phyloP scores from a whole-genome alignment of 305 asterid species.

The Fraxinus angustifolia region DNA sequence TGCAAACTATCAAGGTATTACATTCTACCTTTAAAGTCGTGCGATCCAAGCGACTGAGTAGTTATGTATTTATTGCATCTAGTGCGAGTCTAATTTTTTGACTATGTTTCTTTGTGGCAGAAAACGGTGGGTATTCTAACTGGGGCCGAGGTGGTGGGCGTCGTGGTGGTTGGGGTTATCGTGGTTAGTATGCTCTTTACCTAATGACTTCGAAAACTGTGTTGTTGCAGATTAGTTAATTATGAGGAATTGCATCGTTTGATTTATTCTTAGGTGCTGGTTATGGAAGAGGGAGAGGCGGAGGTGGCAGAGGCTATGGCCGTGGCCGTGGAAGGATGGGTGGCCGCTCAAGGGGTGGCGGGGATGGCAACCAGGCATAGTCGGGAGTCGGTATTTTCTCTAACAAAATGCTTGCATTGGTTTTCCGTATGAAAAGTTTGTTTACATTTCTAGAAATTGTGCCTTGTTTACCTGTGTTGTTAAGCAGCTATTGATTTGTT shows the following conservation, averaged over 20 bases:
- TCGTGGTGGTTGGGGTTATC: constrained; percentile 52
- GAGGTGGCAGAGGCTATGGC: constrained; percentile 56
- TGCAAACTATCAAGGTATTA: neutral
- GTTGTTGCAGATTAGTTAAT: neutral
- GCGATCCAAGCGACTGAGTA: neutral
- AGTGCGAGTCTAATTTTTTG: neutral
- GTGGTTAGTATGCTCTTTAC: constrained; percentile 41
- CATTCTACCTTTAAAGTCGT: neutral
- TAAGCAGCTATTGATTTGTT: constrained; percentile 31
- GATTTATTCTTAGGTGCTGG: constrained; percentile 31
- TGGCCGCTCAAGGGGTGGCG: constrained; percentile 44
- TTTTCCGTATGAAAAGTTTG: constrained; percentile 36
- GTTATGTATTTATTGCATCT: constrained; percentile 9
- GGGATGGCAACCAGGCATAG: constrained; percentile 48
- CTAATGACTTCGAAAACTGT: neutral
- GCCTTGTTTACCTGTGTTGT: constrained; percentile 30
- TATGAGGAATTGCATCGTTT: neutral
- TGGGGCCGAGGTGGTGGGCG: constrained; percentile 56
- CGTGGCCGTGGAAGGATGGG: constrained; percentile 64
- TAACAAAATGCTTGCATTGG: constrained; percentile 35
- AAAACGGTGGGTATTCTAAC: constrained; percentile 46
- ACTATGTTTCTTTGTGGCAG: constrained; percentile 3
- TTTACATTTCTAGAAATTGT: constrained; percentile 33
- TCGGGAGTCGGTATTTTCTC: constrained; percentile 27
- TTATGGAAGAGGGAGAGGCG: constrained; percentile 69